Evolutionary conservation across 179 eudicot genomes (phyloP).

Genomic region (Heliamphora pulchella): DNA sequence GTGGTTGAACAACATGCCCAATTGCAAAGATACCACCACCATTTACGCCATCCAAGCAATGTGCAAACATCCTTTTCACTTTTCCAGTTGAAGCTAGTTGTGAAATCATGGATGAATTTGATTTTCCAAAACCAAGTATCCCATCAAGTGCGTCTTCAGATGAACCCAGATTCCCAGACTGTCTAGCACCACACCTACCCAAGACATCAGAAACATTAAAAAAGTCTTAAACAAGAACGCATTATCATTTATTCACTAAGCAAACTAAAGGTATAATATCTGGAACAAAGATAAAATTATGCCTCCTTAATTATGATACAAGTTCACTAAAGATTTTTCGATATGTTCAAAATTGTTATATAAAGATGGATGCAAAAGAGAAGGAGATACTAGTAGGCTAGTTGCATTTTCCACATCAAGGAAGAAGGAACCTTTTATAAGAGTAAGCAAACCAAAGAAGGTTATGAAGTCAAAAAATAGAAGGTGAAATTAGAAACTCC

Average conservation of each 20-base stretch:
- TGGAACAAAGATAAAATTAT: not conserved
- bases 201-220: not conserved
- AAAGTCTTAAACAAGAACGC: not conserved
- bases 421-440: not conserved
- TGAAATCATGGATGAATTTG: conserved; percentile 83
- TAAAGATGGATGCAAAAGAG: not conserved
- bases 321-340: not conserved
- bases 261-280: not conserved
- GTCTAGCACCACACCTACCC: conserved; percentile 66
- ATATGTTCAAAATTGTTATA: not conserved
- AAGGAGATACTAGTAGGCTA: not conserved
- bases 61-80: conserved; percentile 77
- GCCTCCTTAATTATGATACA: not conserved
- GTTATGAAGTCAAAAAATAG: not conserved
- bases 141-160: conserved; percentile 86
- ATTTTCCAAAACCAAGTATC: conserved; percentile 81
- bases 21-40: conserved; percentile 93
- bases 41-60: conserved; percentile 74
- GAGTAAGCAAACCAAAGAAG: not conserved
- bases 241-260: not conserved
- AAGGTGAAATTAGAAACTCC: not conserved
- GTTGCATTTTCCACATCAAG: not conserved
- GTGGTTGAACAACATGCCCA: conserved; percentile 78
- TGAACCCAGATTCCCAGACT: conserved; percentile 59
- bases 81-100: conserved; percentile 74